Evolutionary conservation across 2,329 filamentous ascomycete genomes (phyloP), one percentile per base, ranked within the genome.

Genomic region (Leptographium flavum): DNA sequence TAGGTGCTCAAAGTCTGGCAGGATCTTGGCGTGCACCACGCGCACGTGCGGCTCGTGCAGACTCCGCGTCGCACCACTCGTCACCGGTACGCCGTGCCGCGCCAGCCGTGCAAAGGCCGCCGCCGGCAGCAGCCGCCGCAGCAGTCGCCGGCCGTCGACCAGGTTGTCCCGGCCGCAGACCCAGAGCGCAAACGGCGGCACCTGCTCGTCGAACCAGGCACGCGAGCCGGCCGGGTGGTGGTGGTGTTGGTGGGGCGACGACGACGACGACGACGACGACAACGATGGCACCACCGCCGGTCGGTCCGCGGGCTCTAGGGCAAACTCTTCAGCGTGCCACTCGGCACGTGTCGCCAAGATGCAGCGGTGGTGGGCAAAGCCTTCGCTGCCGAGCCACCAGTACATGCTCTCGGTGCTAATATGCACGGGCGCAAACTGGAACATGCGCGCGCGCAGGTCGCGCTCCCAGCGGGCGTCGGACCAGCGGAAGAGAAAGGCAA

Each of bases 341-440:
- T 82, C 77, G 50, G 88, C 83, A 33, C 75, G 74, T 1, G 87
- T 94, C 1, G 84, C 74, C 7, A 95, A 67, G 43, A 95, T 93
- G 57, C 88, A 95, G 58, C 84, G 86, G 55, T 94, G 86, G 54
- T 60, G 61, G 2, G 70, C 68, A 56, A 94, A 95, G 53, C 87
- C 87, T 54, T 92, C 86, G 4, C 81, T 69, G 0, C 88, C 90
- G 1, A 95, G 71, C 90, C 90, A 95, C 90, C 90, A 96, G 6
- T 86, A 73, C 86, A 95, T 94, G 47, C 79, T 82, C 63, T 95
- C 87, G 1, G 86, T 76, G 54, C 81, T 87, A 42, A 95, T 86
- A 55, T 93, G 94, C 0, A 94, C 86, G 1, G 90, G 90, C 0
- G 87, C 79, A 53, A 94, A 95, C 55, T 92, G 86, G 60, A 96